Conservation (phyloP, 768 basidiomycete species). For the Rhizopogon vesiculosus region DNA sequence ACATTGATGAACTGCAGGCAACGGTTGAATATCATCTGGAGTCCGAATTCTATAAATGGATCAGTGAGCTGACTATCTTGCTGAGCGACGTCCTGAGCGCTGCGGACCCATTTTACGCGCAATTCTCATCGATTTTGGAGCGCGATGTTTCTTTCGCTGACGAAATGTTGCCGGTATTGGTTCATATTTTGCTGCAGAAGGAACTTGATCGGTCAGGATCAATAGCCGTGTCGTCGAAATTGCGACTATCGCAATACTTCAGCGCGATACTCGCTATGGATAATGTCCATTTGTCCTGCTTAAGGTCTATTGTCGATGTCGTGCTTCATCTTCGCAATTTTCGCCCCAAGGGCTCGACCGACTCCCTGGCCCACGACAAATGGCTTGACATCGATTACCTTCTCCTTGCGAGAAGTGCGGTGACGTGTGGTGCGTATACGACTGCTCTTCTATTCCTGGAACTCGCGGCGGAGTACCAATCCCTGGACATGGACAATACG, state of each 20-base stretch:
- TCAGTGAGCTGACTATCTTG: conserved; percentile 49
- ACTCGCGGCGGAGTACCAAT: conserved; percentile 53
- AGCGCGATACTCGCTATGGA: conserved; percentile 22
- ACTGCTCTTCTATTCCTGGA: conserved; percentile 90
- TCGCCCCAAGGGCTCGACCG: conserved; percentile 29
- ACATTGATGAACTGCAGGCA: conserved; percentile 33
- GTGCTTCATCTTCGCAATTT: conserved; percentile 80
- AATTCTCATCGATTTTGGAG: conserved; percentile 55
- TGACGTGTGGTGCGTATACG: conserved; percentile 78
- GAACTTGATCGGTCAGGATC: conserved; percentile 12
- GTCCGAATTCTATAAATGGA: conserved; percentile 57
- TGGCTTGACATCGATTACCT: conserved; percentile 82
- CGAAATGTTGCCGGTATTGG: conserved; percentile 66
- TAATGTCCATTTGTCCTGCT: conserved; percentile 38
- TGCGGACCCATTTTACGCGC: conserved; percentile 60
- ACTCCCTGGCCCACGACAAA: conserved; percentile 54
- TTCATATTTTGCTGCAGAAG: conserved; percentile 57
- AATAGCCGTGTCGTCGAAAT: conserved; percentile 5
- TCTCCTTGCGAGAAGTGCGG: conserved; percentile 68
- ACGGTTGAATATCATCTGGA: conserved; percentile 32
- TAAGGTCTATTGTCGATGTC: conserved; percentile 61
- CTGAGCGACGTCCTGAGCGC: conserved; percentile 55
- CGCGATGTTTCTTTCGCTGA: conserved; percentile 56
- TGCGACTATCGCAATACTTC: conserved; percentile 18
- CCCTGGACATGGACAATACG: conserved; percentile 22